Conservation (phyloP, 139 green algal genomes). For the Tetraselmis striata region DNA sequence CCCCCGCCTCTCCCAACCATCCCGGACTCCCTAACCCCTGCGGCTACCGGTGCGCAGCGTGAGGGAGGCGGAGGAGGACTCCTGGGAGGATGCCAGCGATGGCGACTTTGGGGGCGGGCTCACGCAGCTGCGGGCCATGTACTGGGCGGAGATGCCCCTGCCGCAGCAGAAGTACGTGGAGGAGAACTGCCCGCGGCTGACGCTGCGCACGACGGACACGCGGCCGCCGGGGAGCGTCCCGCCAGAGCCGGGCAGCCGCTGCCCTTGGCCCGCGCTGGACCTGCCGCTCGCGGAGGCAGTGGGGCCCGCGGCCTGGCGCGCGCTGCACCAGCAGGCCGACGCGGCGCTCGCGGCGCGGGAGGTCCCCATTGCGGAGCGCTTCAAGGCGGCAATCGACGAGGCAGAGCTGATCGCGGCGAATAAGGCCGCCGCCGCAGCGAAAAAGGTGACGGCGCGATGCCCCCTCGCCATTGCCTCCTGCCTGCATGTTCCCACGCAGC, state of each 20-base stretch:
- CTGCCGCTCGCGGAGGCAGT: not conserved
- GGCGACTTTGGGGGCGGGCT: not conserved
- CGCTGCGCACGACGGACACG: not conserved
- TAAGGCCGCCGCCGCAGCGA: not conserved
- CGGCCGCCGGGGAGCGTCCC: not conserved
- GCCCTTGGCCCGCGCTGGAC: not conserved
- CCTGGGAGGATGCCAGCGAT: not conserved
- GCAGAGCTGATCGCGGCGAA: not conserved
- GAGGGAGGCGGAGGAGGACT: not conserved
- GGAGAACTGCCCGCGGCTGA: not conserved
- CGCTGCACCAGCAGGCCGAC: not conserved
- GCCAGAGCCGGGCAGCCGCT: not conserved
- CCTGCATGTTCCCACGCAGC: too few species aligned
- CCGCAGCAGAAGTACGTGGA: not conserved
- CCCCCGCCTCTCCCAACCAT: not conserved
- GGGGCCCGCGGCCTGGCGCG: not conserved
- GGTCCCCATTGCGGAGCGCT: not conserved
- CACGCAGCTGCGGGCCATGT: not conserved
- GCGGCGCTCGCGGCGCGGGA: not conserved
- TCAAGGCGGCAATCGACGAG: not conserved
- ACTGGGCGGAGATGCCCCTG: not conserved
- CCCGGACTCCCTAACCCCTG: not conserved
- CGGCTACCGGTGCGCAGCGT: not conserved
- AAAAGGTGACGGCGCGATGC: too few species aligned
- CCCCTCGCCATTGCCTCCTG: too few species aligned